Conservation (phyloP, 345 rosid species). For the Cochlearia excelsa region DNA sequence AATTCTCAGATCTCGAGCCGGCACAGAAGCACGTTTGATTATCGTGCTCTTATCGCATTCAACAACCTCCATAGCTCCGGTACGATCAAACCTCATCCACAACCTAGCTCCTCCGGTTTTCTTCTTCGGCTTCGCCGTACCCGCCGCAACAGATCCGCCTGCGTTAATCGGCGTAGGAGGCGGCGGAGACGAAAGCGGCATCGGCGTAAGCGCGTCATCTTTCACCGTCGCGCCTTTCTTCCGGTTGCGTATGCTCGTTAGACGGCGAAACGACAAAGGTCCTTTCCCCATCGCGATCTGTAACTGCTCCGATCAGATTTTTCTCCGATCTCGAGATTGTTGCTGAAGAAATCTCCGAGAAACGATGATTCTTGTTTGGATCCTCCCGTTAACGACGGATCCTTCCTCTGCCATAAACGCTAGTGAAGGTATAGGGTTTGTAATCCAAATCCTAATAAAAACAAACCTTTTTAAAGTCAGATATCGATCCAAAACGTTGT, state of each 20-base stretch:
- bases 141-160: slow-evolving; percentile 32
- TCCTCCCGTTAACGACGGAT: slow-evolving; percentile 9
- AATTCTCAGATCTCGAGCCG: slow-evolving; percentile 89
- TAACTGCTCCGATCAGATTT: not conserved
- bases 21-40: slow-evolving; percentile 67
- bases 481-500: no score
- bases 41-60: slow-evolving; percentile 84
- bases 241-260: slow-evolving; percentile 41
- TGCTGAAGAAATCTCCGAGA: slow-evolving; percentile 18
- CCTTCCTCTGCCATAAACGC: slow-evolving; percentile 29
- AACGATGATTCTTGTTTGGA: slow-evolving; percentile 12
- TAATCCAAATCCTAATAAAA: no score
- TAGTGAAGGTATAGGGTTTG: slow-evolving; percentile 20
- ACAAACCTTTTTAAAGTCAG: no score
- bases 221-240: slow-evolving; percentile 38
- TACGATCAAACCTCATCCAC: slow-evolving; percentile 85
- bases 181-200: slow-evolving; percentile 33
- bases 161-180: slow-evolving; percentile 15
- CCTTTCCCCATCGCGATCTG: slow-evolving; percentile 49
- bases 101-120: slow-evolving; percentile 82
- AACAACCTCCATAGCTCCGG: slow-evolving; percentile 71
- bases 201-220: slow-evolving; percentile 17
- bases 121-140: slow-evolving; percentile 66
- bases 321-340: not conserved
- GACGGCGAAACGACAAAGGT: slow-evolving; percentile 45